These are phyloP conservation scores for Gynochthodes officinalis DNA, from an alignment of 257 asterid species.

Conservation along the genomic window DNA sequence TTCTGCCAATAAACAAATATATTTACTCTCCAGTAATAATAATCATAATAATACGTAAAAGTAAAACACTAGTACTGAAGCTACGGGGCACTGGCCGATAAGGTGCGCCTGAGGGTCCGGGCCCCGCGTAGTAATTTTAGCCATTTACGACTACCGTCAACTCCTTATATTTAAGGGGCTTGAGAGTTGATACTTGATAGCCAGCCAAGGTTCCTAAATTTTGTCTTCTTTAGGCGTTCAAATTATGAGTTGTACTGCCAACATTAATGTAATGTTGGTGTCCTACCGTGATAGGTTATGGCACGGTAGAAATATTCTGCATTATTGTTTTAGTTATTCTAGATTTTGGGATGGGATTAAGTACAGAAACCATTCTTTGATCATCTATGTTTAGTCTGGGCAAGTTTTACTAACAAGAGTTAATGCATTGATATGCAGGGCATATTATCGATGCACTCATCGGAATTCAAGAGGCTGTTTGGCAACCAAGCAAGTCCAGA, in stretches of 20 bases:
- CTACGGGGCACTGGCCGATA: background rate
- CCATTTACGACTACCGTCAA: background rate
- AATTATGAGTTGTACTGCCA: no score
- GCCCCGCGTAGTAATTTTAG: no score
- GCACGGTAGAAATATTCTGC: no score
- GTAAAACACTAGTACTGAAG: background rate
- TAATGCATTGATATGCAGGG: conserved; percentile 38
- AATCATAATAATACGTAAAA: background rate
- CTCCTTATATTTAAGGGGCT: no score
- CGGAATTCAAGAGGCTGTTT: conserved; percentile 68
- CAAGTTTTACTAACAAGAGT: background rate
- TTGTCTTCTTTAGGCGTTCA: background rate
- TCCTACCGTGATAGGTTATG: no score
- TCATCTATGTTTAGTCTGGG: background rate
- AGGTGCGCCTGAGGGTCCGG: no score
- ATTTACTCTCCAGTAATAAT: background rate
- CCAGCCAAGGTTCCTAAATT: background rate
- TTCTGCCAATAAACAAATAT: no score
- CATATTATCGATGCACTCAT: conserved; percentile 83
- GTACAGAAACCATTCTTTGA: background rate
- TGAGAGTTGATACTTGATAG: background rate
- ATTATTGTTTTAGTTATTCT: no score
- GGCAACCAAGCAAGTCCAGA: conserved; percentile 83
- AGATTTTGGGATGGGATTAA: background rate
- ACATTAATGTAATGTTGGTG: no score